Percentiles rank a stretch among this genome's conserved stretches.
Evolutionary conservation across 441 rosid species (phyloP).

Genomic region (Melastoma candidum): DNA sequence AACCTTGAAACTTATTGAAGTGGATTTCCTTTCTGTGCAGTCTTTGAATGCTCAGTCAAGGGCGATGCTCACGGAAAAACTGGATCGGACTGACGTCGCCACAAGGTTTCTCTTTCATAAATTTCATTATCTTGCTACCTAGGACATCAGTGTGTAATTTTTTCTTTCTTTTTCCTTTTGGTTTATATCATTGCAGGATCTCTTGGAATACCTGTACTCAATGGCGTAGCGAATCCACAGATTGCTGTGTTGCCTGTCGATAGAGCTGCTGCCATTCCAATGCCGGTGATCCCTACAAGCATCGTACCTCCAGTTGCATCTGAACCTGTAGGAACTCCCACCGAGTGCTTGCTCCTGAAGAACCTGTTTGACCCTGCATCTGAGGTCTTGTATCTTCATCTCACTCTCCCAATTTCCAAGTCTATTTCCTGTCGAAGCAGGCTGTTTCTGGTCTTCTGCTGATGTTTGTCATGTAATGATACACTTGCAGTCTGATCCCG

Average conservation of each 20-base stretch:
- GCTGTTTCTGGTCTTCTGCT: not conserved
- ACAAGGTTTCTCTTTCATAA: conserved; percentile 39
- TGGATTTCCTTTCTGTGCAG: conserved; percentile 24
- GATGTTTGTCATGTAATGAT: not conserved
- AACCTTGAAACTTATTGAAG: too few species aligned
- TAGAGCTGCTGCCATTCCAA: conserved; percentile 40
- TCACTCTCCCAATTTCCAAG: not conserved
- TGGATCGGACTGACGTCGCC: conserved; percentile 83
- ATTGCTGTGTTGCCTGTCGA: conserved; percentile 36
- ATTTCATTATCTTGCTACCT: conserved; percentile 1
- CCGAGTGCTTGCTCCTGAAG: conserved; percentile 73
- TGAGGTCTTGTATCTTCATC: conserved; percentile 35
- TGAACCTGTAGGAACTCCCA: conserved; percentile 65
- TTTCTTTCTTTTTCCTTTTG: not conserved
- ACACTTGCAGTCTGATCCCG: conserved; percentile 59
- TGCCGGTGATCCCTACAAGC: conserved; percentile 40
- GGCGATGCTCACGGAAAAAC: conserved; percentile 70
- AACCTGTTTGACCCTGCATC: conserved; percentile 86
- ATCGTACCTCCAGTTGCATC: conserved; percentile 32
- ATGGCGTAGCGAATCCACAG: conserved; percentile 50
- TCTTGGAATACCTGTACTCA: conserved; percentile 52
- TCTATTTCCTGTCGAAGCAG: conserved; percentile 12
- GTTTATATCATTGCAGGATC: conserved; percentile 50
- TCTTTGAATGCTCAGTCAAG: conserved; percentile 86
- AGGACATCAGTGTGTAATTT: not conserved